These are phyloP conservation scores for Nannochloropsis gaditana DNA, from an alignment of 108 stramenopile species.

Conservation along the genomic window DNA sequence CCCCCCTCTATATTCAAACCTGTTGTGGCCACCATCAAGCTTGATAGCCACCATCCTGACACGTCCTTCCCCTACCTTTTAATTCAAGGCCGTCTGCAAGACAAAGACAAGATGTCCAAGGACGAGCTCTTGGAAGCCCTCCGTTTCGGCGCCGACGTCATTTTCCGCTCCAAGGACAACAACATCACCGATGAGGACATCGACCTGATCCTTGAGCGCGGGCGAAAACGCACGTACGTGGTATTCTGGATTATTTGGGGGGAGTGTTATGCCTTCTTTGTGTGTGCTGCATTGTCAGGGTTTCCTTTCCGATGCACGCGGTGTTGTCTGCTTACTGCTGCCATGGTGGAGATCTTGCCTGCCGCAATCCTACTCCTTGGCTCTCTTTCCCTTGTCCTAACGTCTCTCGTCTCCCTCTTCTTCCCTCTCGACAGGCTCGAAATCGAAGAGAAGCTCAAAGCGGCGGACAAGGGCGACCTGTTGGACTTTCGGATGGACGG, in stretches of 20 bases:
- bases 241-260: neutral
- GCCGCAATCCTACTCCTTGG: neutral
- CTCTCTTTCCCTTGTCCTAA: neutral
- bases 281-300: neutral
- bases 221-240: constrained; percentile 72
- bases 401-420: neutral
- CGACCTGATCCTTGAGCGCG: constrained; percentile 66
- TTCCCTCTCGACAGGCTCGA: constrained; percentile 24
- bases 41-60: no score
- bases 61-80: neutral
- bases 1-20: neutral
- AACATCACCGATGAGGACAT: constrained; percentile 66
- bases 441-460: constrained; percentile 82
- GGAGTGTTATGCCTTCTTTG: neutral
- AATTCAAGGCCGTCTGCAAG: constrained; percentile 56
- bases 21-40: no score
- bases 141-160: constrained; percentile 58
- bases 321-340: neutral
- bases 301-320: neutral
- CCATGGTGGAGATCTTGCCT: neutral
- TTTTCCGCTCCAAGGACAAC: constrained; percentile 58
- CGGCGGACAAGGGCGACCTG: constrained; percentile 89
- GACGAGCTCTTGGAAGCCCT: constrained; percentile 58
- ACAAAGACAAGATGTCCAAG: constrained; percentile 63
- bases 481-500: constrained; percentile 94